phyloP scores from a whole-genome alignment of 2,329 filamentous ascomycete species.

The Hymenoscyphus fructigenus region DNA sequence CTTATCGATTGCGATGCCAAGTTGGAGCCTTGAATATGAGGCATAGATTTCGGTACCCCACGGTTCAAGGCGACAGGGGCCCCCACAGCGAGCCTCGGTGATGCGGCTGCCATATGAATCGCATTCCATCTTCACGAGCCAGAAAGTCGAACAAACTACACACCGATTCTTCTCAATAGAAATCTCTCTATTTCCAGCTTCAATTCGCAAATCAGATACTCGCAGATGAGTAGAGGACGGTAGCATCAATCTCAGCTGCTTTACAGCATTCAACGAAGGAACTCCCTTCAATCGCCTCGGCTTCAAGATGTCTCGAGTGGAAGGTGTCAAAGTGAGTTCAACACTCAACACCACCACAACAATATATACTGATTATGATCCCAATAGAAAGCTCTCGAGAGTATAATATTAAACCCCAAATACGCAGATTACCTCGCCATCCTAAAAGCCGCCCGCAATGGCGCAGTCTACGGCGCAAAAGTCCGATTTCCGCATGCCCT shows the following conservation, averaged over 20 bases:
- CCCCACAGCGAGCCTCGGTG: background rate
- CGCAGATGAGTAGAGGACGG: constrained; percentile 27
- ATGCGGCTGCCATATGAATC: background rate
- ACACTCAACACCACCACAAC: background rate
- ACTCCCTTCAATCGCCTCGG: constrained; percentile 28
- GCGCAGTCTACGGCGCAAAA: constrained; percentile 93
- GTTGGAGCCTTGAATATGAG: background rate
- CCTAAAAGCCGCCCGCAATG: constrained; percentile 93
- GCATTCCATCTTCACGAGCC: background rate
- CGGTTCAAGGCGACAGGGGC: background rate
- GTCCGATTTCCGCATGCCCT: constrained; percentile 97
- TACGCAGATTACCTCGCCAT: constrained; percentile 84
- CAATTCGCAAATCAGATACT: background rate
- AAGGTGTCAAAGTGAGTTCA: constrained; percentile 30
- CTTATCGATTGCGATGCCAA: background rate
- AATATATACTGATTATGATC: constrained; percentile 16
- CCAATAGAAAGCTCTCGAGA: constrained; percentile 56
- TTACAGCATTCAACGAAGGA: constrained; percentile 16
- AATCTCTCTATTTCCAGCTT: background rate
- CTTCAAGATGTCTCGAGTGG: constrained; percentile 32
- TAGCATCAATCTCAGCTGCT: constrained; percentile 20
- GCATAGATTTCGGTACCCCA: background rate
- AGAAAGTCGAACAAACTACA: background rate
- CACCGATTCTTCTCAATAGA: constrained; percentile 5
- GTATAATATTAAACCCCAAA: constrained; percentile 75